Evolutionary conservation across 73 alveolate genomes (phyloP).

Genomic region (Paramecium octaurelia): DNA sequence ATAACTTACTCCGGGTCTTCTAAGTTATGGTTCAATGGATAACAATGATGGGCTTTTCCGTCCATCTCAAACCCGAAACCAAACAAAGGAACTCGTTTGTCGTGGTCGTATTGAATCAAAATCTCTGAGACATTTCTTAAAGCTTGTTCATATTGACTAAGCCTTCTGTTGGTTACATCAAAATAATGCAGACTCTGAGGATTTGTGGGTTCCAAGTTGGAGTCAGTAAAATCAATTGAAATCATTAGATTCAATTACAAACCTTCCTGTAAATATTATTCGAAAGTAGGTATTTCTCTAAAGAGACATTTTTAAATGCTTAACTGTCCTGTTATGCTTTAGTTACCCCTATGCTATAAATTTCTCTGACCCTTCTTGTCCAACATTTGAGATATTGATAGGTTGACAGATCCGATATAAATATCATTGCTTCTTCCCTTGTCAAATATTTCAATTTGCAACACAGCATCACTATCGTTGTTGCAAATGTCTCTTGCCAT

Average conservation of each 20-base stretch:
- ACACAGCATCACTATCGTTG: background rate
- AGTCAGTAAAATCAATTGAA: conserved; percentile 83
- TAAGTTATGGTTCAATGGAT: conserved; percentile 74
- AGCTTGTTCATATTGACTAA: conserved; percentile 78
- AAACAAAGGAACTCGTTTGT: conserved; percentile 76
- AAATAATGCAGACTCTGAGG: conserved; percentile 71
- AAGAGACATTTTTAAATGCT: background rate
- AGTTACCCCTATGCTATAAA: background rate
- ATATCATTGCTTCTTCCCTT: background rate
- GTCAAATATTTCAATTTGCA: background rate
- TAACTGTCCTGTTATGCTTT: background rate
- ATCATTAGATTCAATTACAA: conserved; percentile 74
- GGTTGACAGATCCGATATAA: background rate
- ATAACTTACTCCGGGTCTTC: conserved; percentile 71
- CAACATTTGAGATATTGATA: background rate
- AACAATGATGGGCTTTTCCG: conserved; percentile 79
- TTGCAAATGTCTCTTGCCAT: background rate
- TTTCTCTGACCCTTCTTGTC: background rate
- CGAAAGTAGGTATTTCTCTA: conserved; percentile 58
- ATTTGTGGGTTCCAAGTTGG: conserved; percentile 67
- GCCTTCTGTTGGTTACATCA: conserved; percentile 28
- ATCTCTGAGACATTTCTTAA: conserved; percentile 69
- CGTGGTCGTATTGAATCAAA: conserved; percentile 80
- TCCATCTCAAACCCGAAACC: conserved; percentile 76
- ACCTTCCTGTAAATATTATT: conserved; percentile 80